A percentile compares a stretch with the other conserved stretches of the same genome.
phyloP scores from a whole-genome alignment of 305 asterid genomes.

The Solanum chacoense region DNA sequence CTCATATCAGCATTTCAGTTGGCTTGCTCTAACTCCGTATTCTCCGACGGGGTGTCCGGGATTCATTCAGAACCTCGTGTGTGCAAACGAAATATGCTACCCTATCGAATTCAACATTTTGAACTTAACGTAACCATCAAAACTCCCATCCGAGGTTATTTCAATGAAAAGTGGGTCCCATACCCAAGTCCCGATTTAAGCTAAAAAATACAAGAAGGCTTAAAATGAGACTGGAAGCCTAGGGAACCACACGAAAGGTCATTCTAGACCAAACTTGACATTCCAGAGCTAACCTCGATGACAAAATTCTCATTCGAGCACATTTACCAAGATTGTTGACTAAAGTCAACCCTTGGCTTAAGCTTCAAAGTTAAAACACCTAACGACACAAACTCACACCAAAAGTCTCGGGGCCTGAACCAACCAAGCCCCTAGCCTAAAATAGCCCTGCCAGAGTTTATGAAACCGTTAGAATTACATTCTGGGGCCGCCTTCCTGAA shows the following conservation, averaged over 20 bases:
- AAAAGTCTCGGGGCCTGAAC: neutral
- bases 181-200: neutral
- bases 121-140: neutral
- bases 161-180: neutral
- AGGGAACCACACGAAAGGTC: neutral
- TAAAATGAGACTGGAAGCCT: neutral
- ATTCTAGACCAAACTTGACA: neutral
- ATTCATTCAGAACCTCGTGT: neutral
- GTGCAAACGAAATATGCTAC: neutral
- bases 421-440: neutral
- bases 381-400: neutral
- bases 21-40: neutral
- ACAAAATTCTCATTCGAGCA: neutral
- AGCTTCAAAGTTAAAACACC: neutral
- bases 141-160: neutral
- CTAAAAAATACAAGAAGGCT: neutral
- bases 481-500: neutral
- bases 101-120: neutral
- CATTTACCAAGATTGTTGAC: neutral
- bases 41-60: neutral
- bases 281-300: neutral
- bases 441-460: neutral
- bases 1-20: neutral
- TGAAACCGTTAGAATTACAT: too few relatives aligned
- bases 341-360: neutral